A percentile compares a stretch with the other conserved stretches of the same genome.
These are phyloP conservation scores for Salix udensis DNA, from an alignment of 345 rosid species.

Conservation along the genomic window DNA sequence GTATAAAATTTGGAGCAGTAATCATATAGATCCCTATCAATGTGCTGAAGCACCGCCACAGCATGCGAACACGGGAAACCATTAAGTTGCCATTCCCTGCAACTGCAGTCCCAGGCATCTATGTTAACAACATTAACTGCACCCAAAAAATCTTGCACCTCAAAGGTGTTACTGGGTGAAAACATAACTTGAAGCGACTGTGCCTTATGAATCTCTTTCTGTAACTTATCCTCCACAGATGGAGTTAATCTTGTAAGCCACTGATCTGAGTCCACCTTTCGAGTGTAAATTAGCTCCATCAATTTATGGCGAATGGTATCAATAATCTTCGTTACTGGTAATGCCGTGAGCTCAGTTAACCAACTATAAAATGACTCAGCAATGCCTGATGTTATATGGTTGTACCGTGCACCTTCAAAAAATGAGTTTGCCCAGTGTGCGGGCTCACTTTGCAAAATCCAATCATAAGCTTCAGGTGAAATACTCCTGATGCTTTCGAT, in stretches of 20 bases:
- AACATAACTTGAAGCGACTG: conserved; percentile 14
- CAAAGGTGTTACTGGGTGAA: conserved; percentile 1
- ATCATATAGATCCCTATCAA: conserved; percentile 14
- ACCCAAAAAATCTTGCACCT: conserved; percentile 15
- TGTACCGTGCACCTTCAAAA: conserved; percentile 19
- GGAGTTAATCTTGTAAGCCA: conserved; percentile 28
- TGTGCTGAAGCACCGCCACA: conserved; percentile 21
- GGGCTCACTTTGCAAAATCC: conserved; percentile 23
- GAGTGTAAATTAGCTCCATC: conserved; percentile 26
- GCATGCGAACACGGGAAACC: conserved; percentile 27
- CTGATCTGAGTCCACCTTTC: conserved; percentile 26
- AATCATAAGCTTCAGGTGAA: conserved; percentile 24
- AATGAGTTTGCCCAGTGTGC: conserved; percentile 26
- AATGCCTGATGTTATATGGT: conserved; percentile 13
- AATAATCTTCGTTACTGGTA: conserved; percentile 19
- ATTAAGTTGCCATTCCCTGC: conserved; percentile 24
- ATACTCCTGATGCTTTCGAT: conserved; percentile 21
- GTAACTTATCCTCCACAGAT: conserved; percentile 21
- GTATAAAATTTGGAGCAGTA: conserved; percentile 24
- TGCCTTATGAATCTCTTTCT: conserved; percentile 17
- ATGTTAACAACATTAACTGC: conserved; percentile 7
- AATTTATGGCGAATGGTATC: conserved; percentile 32
- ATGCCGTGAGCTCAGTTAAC: conserved; percentile 25
- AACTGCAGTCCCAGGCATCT: conserved; percentile 21
- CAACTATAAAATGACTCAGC: conserved; percentile 34